These are phyloP conservation scores for Penicillium sp. DNA, from an alignment of 2,329 filamentous ascomycete genomes.

Conservation along the genomic window DNA sequence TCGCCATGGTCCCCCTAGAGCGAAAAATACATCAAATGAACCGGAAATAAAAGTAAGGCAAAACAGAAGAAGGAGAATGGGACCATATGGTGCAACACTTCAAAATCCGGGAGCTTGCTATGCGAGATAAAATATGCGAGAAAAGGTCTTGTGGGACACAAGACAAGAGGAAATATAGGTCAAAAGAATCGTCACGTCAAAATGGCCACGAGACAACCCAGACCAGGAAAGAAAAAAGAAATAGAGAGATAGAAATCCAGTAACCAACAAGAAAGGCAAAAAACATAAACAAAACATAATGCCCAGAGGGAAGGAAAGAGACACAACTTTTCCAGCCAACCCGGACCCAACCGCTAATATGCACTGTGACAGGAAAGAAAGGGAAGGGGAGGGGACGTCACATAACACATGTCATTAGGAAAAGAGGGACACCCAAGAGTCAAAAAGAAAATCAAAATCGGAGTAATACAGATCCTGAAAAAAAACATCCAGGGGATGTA, in stretches of 20 bases:
- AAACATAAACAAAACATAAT: constrained; percentile 19
- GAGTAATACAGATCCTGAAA: constrained; percentile 41
- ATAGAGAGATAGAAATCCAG: constrained; percentile 11
- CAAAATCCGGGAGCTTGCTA: constrained; percentile 37
- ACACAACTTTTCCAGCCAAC: constrained; percentile 38
- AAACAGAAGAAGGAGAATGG: constrained; percentile 19
- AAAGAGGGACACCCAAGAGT: constrained; percentile 10
- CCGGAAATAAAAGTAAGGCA: constrained; percentile 3
- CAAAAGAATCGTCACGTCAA: constrained; percentile 22
- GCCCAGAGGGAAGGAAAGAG: constrained; percentile 31
- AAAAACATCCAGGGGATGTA: constrained; percentile 15
- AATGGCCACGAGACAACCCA: constrained; percentile 10
- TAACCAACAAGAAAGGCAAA: constrained; percentile 17
- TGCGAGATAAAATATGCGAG: constrained; percentile 33
- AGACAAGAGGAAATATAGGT: constrained; percentile 22
- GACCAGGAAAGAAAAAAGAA: constrained; percentile 14
- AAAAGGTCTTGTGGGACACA: constrained; percentile 15
- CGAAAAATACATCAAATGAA: not conserved
- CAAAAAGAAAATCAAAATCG: constrained; percentile 24
- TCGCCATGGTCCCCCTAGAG: not conserved
- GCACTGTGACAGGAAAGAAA: constrained; percentile 36
- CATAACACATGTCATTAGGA: constrained; percentile 44
- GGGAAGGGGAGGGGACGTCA: constrained; percentile 22
- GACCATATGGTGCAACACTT: constrained; percentile 17
- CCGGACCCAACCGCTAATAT: constrained; percentile 43